Evolutionary conservation across 257 asterid species (phyloP).

Genomic region (Paulownia fortunei): DNA sequence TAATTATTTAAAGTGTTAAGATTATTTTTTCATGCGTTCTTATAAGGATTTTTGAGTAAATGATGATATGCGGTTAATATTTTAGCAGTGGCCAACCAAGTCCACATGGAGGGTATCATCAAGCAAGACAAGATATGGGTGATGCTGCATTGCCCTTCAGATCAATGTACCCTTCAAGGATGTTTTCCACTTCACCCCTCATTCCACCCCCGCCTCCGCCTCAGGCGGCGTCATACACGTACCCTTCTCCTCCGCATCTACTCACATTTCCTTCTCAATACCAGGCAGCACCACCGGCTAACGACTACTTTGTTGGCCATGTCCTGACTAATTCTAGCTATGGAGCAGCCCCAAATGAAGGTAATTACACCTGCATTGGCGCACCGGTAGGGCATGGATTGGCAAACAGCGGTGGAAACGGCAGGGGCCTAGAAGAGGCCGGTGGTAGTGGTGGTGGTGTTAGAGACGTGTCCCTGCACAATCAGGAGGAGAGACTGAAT

Average conservation of each 20-base stretch:
- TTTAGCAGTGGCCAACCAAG: constrained; percentile 58
- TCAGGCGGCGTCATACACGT: constrained; percentile 41
- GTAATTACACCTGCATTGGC: constrained; percentile 75
- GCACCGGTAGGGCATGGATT: constrained; percentile 65
- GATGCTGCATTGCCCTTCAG: constrained; percentile 55
- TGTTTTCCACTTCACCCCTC: constrained; percentile 50
- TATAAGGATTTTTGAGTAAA: background rate
- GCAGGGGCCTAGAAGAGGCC: background rate
- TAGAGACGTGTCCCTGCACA: constrained; percentile 34
- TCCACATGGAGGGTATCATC: constrained; percentile 63
- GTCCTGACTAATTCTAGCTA: constrained; percentile 46
- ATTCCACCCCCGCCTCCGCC: constrained; percentile 44
- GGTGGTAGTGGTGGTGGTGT: constrained; percentile 29
- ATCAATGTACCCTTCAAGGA: constrained; percentile 64
- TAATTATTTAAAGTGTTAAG: background rate
- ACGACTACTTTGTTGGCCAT: constrained; percentile 72
- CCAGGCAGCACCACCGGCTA: constrained; percentile 36
- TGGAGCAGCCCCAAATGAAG: constrained; percentile 28
- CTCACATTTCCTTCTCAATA: constrained; percentile 46
- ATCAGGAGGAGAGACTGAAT: constrained; percentile 44
- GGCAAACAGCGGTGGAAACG: constrained; percentile 16
- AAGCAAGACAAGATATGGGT: constrained; percentile 30
- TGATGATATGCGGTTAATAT: background rate
- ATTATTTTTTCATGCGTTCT: background rate
- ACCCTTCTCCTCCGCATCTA: constrained; percentile 55